Evolutionary conservation across 2,329 filamentous ascomycete species (phyloP).

Genomic region (Phaeosphaeriaceae sp.): DNA sequence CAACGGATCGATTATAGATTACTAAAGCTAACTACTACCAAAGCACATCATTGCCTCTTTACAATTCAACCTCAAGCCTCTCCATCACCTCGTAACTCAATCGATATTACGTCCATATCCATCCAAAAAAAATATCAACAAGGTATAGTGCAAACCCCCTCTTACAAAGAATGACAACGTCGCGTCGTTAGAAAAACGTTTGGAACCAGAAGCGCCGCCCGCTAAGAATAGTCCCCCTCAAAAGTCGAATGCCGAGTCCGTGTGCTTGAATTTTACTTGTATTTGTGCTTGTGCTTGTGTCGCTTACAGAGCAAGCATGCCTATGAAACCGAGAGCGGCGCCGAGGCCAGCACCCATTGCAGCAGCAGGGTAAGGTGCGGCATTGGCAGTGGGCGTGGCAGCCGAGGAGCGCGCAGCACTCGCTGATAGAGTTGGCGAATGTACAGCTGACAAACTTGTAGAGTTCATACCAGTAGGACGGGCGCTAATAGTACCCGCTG

Average conservation of each 20-base stretch:
- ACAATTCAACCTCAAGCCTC: conserved; percentile 10
- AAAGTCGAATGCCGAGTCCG: conserved; percentile 6
- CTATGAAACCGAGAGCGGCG: conserved; percentile 51
- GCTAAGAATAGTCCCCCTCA: conserved; percentile 21
- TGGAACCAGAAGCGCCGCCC: conserved; percentile 31
- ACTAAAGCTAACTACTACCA: conserved; percentile 7
- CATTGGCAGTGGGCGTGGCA: conserved; percentile 29
- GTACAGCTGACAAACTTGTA: conserved; percentile 26
- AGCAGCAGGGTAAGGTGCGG: conserved; percentile 46
- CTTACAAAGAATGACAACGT: conserved; percentile 39
- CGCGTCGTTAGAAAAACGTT: conserved; percentile 40
- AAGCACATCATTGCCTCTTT: not conserved
- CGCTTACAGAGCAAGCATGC: conserved; percentile 52
- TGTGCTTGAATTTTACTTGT: conserved; percentile 3
- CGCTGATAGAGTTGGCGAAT: conserved; percentile 30
- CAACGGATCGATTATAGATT: conserved; percentile 4
- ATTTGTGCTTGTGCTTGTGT: not conserved
- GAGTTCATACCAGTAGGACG: conserved; percentile 23
- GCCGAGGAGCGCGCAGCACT: conserved; percentile 4
- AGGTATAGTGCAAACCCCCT: conserved; percentile 25
- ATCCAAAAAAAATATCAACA: conserved; percentile 7
- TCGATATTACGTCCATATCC: conserved; percentile 1
- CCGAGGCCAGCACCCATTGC: conserved; percentile 49
- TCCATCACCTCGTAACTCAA: conserved; percentile 11
- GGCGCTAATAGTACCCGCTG: conserved; percentile 23